Evolutionary conservation across 306 rosid species (phyloP).

Genomic region (Rosa rugosa): DNA sequence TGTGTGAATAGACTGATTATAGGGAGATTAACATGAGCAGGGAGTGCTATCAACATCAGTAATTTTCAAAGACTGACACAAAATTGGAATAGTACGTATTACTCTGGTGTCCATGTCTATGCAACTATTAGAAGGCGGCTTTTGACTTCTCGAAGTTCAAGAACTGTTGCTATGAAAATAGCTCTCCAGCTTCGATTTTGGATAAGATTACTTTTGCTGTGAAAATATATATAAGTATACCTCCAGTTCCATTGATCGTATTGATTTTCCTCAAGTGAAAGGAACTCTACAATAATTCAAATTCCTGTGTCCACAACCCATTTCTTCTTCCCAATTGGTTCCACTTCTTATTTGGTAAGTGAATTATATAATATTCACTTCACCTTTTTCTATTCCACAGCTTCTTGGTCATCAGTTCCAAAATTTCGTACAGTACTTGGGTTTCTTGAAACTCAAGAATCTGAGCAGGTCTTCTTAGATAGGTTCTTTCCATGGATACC

Average conservation of each 20-base stretch:
- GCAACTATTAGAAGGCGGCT: neutral
- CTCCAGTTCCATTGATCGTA: neutral
- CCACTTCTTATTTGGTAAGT: neutral
- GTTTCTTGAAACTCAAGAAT: neutral
- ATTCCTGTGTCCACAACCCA: neutral
- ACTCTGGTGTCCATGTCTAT: too few species aligned
- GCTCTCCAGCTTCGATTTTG: neutral
- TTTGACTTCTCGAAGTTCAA: neutral
- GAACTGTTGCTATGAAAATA: neutral
- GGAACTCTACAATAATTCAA: neutral
- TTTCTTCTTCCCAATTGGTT: neutral
- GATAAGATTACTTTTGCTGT: neutral
- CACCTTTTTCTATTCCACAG: neutral
- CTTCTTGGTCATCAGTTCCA: neutral
- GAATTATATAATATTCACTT: neutral
- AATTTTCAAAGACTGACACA: too few species aligned
- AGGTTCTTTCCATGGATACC: slow-evolving; percentile 21
- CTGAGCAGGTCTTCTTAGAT: neutral
- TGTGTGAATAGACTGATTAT: too few species aligned
- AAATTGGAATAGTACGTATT: too few species aligned
- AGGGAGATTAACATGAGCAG: too few species aligned
- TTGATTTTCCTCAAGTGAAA: neutral
- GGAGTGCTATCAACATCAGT: too few species aligned
- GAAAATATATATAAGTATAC: neutral
- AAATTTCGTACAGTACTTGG: neutral